Percentiles rank a stretch among this genome's conserved stretches.
These are phyloP conservation scores for Daldinia childiae DNA, from an alignment of 495 filamentous ascomycete genomes.

Conservation along the genomic window DNA sequence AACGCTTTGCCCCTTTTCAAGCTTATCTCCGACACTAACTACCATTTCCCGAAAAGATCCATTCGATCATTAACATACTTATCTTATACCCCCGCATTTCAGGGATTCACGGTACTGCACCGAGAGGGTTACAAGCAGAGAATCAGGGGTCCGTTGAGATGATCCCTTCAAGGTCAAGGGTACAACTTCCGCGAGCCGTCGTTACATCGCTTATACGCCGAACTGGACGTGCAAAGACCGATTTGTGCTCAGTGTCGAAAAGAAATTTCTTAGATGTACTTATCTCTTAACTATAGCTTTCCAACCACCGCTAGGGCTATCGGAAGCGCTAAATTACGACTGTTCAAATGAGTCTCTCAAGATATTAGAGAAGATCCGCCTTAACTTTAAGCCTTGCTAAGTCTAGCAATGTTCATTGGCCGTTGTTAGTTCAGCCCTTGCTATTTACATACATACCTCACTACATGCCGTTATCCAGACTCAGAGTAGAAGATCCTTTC, in stretches of 20 bases:
- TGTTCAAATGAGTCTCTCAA: background rate
- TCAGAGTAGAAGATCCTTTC: constrained; percentile 22
- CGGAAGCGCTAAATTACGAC: background rate
- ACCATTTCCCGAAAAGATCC: constrained; percentile 18
- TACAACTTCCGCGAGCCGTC: constrained; percentile 45
- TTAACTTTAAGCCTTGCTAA: background rate
- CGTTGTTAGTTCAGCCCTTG: constrained; percentile 1
- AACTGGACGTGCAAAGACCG: constrained; percentile 25
- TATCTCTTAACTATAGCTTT: background rate
- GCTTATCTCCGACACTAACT: constrained; percentile 40
- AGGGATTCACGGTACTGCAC: constrained; percentile 36
- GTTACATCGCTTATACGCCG: constrained; percentile 38
- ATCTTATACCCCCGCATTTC: constrained; percentile 41
- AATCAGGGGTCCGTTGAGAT: constrained; percentile 35
- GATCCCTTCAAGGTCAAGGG: constrained; percentile 41
- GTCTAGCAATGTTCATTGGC: constrained; percentile 1
- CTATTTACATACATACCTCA: background rate
- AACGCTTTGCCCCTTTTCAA: constrained; percentile 33
- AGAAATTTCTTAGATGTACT: constrained; percentile 5
- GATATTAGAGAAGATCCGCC: background rate
- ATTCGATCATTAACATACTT: constrained; percentile 28
- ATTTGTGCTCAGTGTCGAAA: constrained; percentile 17
- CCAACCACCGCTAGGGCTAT: background rate
- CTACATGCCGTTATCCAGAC: constrained; percentile 1
- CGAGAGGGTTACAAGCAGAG: constrained; percentile 33